phyloP scores from a whole-genome alignment of 352 stramenopile genomes.

The Globisporangium cylindrosporum region DNA sequence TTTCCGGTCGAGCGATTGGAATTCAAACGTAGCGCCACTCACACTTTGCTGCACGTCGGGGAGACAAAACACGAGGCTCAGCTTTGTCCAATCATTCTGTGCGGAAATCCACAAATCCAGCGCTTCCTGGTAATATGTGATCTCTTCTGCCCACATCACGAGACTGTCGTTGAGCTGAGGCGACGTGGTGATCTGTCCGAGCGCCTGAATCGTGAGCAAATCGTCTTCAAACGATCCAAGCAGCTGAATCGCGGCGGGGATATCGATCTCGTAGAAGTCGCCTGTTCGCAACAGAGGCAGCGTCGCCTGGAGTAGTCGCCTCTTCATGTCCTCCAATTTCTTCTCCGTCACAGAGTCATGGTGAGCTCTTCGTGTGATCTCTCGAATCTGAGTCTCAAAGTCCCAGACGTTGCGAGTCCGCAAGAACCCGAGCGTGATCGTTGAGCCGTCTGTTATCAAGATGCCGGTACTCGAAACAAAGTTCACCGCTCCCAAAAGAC shows the following conservation, averaged over 20 bases:
- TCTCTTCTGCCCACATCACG: conserved; percentile 56
- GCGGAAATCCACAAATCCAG: conserved; percentile 53
- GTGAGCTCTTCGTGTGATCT: conserved; percentile 51
- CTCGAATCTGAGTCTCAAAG: conserved; percentile 50
- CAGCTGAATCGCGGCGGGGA: conserved; percentile 23
- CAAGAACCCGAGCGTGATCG: conserved; percentile 51
- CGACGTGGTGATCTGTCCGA: conserved; percentile 46
- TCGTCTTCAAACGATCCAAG: conserved; percentile 53
- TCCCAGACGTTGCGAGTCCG: conserved; percentile 45
- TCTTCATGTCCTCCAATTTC: conserved; percentile 61
- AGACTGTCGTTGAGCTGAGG: conserved; percentile 34
- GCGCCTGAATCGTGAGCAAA: conserved; percentile 50
- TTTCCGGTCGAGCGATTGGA: conserved; percentile 61
- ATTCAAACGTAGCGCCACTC: conserved; percentile 49
- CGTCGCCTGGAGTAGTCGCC: conserved; percentile 29
- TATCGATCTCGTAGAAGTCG: conserved; percentile 49
- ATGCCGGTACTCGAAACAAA: conserved; percentile 48
- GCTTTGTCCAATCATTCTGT: conserved; percentile 48
- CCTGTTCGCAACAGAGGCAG: conserved; percentile 42
- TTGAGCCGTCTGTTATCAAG: conserved; percentile 49
- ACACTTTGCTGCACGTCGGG: conserved; percentile 60
- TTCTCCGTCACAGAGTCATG: conserved; percentile 56
- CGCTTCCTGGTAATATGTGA: conserved; percentile 57
- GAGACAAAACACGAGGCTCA: conserved; percentile 45
- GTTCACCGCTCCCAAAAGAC: conserved; percentile 43